Percentiles rank a stretch among this genome's conserved stretches.
Evolutionary conservation across 306 rosid genomes (phyloP).

Genomic region (Parietaria judaica): DNA sequence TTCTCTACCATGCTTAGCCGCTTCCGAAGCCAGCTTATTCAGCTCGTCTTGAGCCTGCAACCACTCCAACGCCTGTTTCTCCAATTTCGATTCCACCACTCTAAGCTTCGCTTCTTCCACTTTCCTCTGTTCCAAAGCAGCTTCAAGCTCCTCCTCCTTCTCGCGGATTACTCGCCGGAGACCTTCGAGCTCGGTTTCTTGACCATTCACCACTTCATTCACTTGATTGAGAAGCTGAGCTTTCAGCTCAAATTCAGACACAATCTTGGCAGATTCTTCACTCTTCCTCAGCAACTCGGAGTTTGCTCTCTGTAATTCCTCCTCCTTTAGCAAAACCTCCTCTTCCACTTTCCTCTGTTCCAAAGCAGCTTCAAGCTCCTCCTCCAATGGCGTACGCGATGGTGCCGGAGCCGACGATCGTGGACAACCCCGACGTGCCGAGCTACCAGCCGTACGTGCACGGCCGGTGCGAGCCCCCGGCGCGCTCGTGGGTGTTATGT

Average conservation of each 20-base stretch:
- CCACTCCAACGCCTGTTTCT: constrained; percentile 71
- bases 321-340: constrained; percentile 48
- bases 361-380: too few species aligned
- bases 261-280: constrained; percentile 41
- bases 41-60: constrained; percentile 69
- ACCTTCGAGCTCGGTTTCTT: constrained; percentile 52
- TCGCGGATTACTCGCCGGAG: constrained; percentile 38
- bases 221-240: constrained; percentile 61
- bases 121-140: constrained; percentile 31
- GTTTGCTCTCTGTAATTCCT: constrained; percentile 50
- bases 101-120: constrained; percentile 58
- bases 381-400: too few species aligned
- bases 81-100: constrained; percentile 53
- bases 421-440: too few species aligned
- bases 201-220: constrained; percentile 57
- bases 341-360: too few species aligned
- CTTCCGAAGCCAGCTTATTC: constrained; percentile 48
- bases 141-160: constrained; percentile 49
- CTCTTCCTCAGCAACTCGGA: constrained; percentile 43
- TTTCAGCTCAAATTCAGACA: constrained; percentile 48
- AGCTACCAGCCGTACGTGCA: too few species aligned
- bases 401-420: too few species aligned
- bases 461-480: too few species aligned
- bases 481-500: too few species aligned
- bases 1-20: constrained; percentile 43